Conservation (phyloP, 75 land plant species). For the Cunninghamia lanceolata region DNA sequence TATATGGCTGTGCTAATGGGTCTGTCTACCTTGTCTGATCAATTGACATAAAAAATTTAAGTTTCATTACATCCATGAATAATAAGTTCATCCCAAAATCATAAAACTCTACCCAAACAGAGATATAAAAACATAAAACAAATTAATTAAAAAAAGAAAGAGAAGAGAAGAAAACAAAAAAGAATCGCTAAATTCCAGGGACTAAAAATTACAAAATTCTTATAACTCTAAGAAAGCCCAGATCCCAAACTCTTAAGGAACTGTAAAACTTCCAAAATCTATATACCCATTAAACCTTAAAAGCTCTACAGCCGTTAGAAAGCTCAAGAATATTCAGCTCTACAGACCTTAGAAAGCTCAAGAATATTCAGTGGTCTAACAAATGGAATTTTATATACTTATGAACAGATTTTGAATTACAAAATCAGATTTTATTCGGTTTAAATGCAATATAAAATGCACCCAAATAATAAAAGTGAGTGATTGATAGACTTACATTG, state of each 20-base stretch:
- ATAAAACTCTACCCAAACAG: no score
- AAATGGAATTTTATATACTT: neutral
- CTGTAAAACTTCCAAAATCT: neutral
- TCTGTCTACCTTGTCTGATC: conserved; percentile 85
- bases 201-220: no score
- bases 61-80: neutral
- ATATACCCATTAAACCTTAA: neutral
- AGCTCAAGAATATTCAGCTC: neutral
- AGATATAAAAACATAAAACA: no score
- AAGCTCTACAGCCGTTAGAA: neutral
- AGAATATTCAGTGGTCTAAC: no score
- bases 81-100: neutral
- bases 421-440: neutral
- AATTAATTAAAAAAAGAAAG: neutral
- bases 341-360: no score
- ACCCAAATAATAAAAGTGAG: neutral
- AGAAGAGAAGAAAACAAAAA: no score
- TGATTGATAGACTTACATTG: conserved; percentile 36
- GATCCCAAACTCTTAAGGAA: neutral
- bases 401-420: no score
- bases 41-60: neutral
- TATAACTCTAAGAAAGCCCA: no score
- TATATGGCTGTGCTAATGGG: conserved; percentile 82
- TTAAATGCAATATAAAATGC: neutral
- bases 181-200: neutral